Evolutionary conservation across 805 yeast species (phyloP), one percentile per base, ranked within the genome.

Genomic region (Alloascoidea africana): DNA sequence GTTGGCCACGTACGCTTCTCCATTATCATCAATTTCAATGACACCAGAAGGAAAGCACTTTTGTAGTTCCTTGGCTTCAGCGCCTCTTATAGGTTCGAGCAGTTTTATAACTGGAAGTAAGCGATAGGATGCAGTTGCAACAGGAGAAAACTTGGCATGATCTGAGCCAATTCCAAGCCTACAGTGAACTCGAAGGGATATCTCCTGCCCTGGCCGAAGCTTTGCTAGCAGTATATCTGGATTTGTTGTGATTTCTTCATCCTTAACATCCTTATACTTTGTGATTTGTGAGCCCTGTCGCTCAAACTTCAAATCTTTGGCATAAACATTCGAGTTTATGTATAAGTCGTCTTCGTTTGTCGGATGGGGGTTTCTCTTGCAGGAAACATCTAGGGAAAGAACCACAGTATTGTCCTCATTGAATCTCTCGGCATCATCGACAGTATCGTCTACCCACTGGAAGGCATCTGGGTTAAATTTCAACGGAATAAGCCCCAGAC

Each of bases 81-180:
- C 73, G 4, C 96, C 96, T 1, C 60, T 62, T 41, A 91, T 83
- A 36, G 89, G 84, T 43, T 73, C 62, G 32, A 63, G 55, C 38
- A 91, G 85, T 44, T 80, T 76, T 48, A 87, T 87, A 17, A 73
- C 78, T 13, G 98, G 98, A 63, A 91, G 59, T 52, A 91, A 66
- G 60, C 98, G 72, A 62, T 91, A 91, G 11, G 96, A 83, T 2
- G 98, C 96, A 11, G 98, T 91, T 14, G 94, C 73, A 6, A 91
- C 98, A 3, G 98, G 98, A 4, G 96, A 85, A 56, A 84, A 91
- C 59, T 91, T 91, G 42, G 98, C 96, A 59, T 91, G 98, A 57
- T 91, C 98, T 33, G 85, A 60, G 38, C 96, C 98, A 46, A 83
- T 62, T 41, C 98, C 98, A 44, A 89, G 66, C 18, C 87, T 66